Percentiles rank a stretch among this genome's conserved stretches.
These are phyloP conservation scores for Microcera coccophila DNA, from an alignment of 2,329 filamentous ascomycete species.

Conservation along the genomic window DNA sequence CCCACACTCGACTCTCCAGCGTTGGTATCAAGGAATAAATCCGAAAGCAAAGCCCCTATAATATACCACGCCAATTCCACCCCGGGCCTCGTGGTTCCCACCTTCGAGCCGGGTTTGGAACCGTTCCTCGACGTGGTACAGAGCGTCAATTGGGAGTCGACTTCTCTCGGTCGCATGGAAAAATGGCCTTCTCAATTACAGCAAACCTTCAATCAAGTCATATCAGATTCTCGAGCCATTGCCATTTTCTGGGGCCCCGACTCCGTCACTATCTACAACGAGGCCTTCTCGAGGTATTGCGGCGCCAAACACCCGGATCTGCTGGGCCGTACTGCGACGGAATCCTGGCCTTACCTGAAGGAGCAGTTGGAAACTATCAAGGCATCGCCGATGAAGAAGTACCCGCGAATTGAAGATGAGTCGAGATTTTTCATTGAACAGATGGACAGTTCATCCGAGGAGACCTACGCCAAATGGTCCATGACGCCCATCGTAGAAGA, in stretches of 20 bases:
- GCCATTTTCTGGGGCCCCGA: slow-evolving; percentile 63
- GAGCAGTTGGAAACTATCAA: slow-evolving; percentile 35
- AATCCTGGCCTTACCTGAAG: slow-evolving; percentile 57
- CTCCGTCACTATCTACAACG: slow-evolving; percentile 63
- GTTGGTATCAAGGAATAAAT: slow-evolving; percentile 18
- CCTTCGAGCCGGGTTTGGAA: slow-evolving; percentile 34
- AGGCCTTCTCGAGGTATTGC: slow-evolving; percentile 60
- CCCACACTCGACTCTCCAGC: slow-evolving; percentile 19
- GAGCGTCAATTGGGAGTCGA: slow-evolving; percentile 44
- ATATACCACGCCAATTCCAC: slow-evolving; percentile 31
- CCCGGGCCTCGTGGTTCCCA: slow-evolving; percentile 31
- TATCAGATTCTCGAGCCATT: slow-evolving; percentile 46
- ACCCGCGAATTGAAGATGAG: slow-evolving; percentile 39
- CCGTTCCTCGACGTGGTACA: slow-evolving; percentile 40
- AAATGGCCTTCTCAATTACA: slow-evolving; percentile 46
- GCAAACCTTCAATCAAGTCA: slow-evolving; percentile 41
- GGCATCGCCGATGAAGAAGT: slow-evolving; percentile 27
- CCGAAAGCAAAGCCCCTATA: slow-evolving; percentile 24
- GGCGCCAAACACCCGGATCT: slow-evolving; percentile 61
- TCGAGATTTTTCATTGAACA: slow-evolving; percentile 44
- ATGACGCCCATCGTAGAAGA: slow-evolving; percentile 44
- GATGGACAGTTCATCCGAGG: slow-evolving; percentile 39
- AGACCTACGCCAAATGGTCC: slow-evolving; percentile 48
- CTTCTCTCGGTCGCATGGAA: slow-evolving; percentile 44
- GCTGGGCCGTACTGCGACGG: slow-evolving; percentile 56